Evolutionary conservation across 495 filamentous ascomycete species (phyloP).

Genomic region (Aspergillus biplanus): DNA sequence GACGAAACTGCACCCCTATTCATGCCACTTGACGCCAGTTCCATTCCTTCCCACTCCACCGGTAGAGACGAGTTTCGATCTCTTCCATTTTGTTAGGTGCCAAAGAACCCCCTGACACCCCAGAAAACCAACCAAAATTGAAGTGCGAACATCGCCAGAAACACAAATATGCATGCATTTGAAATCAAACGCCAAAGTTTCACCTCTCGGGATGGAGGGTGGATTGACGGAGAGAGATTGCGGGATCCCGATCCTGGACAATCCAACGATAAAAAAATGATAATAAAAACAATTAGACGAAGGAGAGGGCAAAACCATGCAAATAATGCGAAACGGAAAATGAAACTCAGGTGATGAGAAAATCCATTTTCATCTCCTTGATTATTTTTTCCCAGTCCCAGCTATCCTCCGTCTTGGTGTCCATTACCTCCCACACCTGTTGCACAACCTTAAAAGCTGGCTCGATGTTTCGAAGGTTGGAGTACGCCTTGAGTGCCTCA

Average conservation of each 20-base stretch:
- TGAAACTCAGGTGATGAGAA: slow-evolving; percentile 64
- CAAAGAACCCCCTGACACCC: slow-evolving; percentile 1
- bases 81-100: slow-evolving; percentile 2
- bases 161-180: slow-evolving; percentile 11
- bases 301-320: slow-evolving; percentile 12
- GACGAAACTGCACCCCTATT: slow-evolving; percentile 4
- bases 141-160: not conserved
- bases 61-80: not conserved
- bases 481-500: slow-evolving; percentile 72
- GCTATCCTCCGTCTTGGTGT: slow-evolving; percentile 67
- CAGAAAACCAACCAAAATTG: slow-evolving; percentile 8
- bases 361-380: slow-evolving; percentile 75
- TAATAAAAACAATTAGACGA: not conserved
- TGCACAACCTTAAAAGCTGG: slow-evolving; percentile 75
- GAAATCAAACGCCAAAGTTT: slow-evolving; percentile 7
- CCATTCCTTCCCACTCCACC: not conserved
- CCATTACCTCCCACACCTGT: slow-evolving; percentile 83
- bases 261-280: not conserved
- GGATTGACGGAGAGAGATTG: not conserved
- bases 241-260: not conserved
- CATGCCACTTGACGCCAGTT: slow-evolving; percentile 8
- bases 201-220: not conserved
- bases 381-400: slow-evolving; percentile 95
- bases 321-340: slow-evolving; percentile 20
- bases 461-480: slow-evolving; percentile 79